phyloP scores from a whole-genome alignment of 306 rosid genomes.

The Styphnolobium japonicum region DNA sequence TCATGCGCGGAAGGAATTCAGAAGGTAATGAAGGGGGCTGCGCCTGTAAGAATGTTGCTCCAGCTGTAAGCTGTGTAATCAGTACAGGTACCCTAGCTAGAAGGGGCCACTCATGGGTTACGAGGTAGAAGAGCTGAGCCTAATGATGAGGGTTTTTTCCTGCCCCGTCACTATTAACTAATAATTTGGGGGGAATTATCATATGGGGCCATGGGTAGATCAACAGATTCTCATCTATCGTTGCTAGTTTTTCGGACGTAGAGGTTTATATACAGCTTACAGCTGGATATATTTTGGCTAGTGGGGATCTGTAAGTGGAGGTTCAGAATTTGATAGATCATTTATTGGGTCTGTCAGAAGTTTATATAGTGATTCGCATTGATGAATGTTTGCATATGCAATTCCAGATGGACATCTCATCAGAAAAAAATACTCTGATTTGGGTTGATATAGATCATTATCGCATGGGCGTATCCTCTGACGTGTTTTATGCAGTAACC shows the following conservation, averaged over 20 bases:
- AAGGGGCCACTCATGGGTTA: conserved; percentile 54
- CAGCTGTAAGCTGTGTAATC: conserved; percentile 45
- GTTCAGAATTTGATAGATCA: conserved; percentile 20
- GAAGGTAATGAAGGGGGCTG: conserved; percentile 28
- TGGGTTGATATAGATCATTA: conserved; percentile 30
- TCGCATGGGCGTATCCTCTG: conserved; percentile 41
- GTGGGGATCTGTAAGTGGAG: conserved; percentile 19
- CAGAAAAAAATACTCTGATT: conserved; percentile 31
- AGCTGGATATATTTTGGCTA: conserved; percentile 23
- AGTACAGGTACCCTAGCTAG: conserved; percentile 31
- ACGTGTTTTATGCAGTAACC: conserved; percentile 11
- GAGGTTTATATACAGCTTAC: conserved; percentile 19
- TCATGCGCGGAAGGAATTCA: conserved; percentile 38
- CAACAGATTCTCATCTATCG: conserved; percentile 33
- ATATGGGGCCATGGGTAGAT: conserved; percentile 48
- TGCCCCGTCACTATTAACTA: conserved; percentile 32
- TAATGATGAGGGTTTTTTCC: conserved; percentile 49
- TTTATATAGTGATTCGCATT: conserved; percentile 27
- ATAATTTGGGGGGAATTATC: conserved; percentile 39
- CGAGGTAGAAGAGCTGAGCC: conserved; percentile 51
- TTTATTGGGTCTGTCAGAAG: conserved; percentile 32
- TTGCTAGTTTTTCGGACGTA: conserved; percentile 30
- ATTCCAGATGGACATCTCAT: conserved; percentile 21
- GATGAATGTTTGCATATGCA: conserved; percentile 34
- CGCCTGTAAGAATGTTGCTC: conserved; percentile 43